Base-by-base conservation (phyloP, 2,329 filamentous ascomycete genomes). In the Incumbomyces lentus region DNA sequence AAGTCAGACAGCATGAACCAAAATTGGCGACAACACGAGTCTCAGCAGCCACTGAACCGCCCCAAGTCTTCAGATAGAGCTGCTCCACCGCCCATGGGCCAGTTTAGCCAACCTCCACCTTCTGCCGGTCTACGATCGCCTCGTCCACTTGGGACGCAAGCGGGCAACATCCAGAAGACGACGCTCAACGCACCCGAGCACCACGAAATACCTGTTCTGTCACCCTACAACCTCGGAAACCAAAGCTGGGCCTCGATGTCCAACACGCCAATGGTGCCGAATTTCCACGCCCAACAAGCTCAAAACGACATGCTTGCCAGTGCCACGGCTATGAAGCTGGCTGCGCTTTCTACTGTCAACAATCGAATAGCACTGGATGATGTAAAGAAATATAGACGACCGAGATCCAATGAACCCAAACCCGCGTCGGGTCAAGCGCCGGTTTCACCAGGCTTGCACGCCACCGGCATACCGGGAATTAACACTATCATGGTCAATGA, bases 241-340 rank as follows among this genome's bases (percentile, higher is more conserved):
- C 87, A 86, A 47, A 96, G 92, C 71, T 98, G 92, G 92, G 92
- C 92, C 18, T 96, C 92, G 7, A 94, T 95, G 85, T 82, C 93
- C 53, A 96, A 95, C 68, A 98, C 92, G 2, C 92, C 92, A 2
- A 93, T 96, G 84, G 86, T 90, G 4, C 71, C 86, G 34, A 90
- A 82, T 55, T 98, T 96, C 65, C 82, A 76, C 53, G 65, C 65
- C 26, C 68, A 74, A 50, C 73, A 72, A 56, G 60, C 73, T 47
- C 89, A 95, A 64, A 89, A 88, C 13, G 92, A 98, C 60, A 96
- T 96, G 90, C 84, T 98, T 48, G 92, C 92, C 49, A 98, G 96
- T 62, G 92, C 92, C 19, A 96, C 92, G 13, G 92, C 92, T 17
- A 98, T 98, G 92, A 98, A 98, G 66, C 77, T 98, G 43, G 92